Evolutionary conservation across 495 filamentous ascomycete genomes (phyloP).

Genomic region (Tuber melanosporum): DNA sequence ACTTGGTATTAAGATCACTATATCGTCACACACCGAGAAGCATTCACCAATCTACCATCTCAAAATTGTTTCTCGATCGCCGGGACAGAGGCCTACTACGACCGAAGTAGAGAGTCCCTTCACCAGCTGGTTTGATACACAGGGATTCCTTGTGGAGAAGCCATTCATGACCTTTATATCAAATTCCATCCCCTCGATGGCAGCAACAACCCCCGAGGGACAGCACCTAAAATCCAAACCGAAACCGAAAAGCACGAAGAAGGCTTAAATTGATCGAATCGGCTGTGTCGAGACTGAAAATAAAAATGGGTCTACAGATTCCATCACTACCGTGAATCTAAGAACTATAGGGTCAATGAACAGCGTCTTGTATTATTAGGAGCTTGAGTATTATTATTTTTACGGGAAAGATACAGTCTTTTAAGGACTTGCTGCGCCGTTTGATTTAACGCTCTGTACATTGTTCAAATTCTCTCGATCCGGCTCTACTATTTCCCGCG

Average conservation of each 20-base stretch:
- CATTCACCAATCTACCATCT: conserved; percentile 72
- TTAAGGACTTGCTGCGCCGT: conserved; percentile 6
- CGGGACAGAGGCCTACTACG: conserved; percentile 42
- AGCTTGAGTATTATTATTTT: background rate
- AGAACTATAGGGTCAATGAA: background rate
- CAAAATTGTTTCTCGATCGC: conserved; percentile 52
- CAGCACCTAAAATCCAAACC: conserved; percentile 17
- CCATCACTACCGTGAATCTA: background rate
- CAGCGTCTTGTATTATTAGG: conserved; percentile 7
- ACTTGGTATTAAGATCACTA: conserved; percentile 51
- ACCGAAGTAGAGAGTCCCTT: conserved; percentile 62
- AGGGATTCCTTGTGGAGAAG: conserved; percentile 72
- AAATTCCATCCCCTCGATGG: conserved; percentile 31
- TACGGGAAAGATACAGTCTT: background rate
- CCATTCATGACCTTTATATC: conserved; percentile 59
- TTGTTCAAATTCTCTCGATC: conserved; percentile 5
- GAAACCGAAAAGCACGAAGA: conserved; percentile 14
- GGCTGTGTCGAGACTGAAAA: background rate
- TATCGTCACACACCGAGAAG: conserved; percentile 64
- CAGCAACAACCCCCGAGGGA: conserved; percentile 20
- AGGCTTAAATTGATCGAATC: conserved; percentile 22
- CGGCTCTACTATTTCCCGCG: conserved; percentile 13
- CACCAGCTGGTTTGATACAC: conserved; percentile 75
- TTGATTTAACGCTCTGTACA: conserved; percentile 12
- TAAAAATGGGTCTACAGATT: conserved; percentile 1